These are phyloP conservation scores for Exophiala sp. DNA, from an alignment of 2,329 filamentous ascomycete species.

Conservation along the genomic window DNA sequence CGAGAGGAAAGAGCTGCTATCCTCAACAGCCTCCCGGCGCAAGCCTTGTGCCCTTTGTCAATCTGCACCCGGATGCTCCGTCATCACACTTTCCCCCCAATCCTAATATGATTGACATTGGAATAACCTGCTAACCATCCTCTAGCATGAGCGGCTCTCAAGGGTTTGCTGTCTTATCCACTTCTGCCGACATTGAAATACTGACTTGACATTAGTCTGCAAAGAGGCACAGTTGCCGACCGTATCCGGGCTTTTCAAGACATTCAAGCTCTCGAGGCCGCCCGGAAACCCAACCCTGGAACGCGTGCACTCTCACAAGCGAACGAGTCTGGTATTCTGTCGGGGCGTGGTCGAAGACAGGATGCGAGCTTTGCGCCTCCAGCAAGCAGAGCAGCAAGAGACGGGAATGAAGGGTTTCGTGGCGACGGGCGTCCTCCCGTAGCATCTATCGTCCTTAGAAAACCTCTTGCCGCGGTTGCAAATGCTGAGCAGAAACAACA, in stretches of 20 bases:
- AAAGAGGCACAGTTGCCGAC: conserved; percentile 25
- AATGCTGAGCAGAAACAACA: not conserved
- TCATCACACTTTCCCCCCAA: not conserved
- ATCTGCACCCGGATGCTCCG: conserved; percentile 1
- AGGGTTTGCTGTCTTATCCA: conserved; percentile 5
- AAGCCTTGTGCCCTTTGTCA: not conserved
- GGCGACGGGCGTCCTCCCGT: conserved; percentile 14
- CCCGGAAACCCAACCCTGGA: conserved; percentile 7
- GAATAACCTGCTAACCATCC: conserved; percentile 11
- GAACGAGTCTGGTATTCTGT: conserved; percentile 5
- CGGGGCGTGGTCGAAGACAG: conserved; percentile 8
- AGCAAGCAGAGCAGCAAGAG: conserved; percentile 6
- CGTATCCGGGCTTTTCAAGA: conserved; percentile 28
- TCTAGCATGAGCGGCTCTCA: conserved; percentile 20
- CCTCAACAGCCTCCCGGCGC: not conserved
- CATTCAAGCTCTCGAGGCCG: conserved; percentile 9
- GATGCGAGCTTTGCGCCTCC: conserved; percentile 11
- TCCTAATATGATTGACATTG: conserved; percentile 11
- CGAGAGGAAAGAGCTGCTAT: not conserved
- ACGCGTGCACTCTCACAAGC: conserved; percentile 10
- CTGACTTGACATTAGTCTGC: conserved; percentile 14
- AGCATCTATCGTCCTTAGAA: conserved; percentile 5
- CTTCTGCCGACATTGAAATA: not conserved
- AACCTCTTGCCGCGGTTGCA: not conserved
- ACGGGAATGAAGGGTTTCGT: conserved; percentile 13